These are phyloP conservation scores for Scheffersomyces amazonensis DNA, from an alignment of 805 yeast species.

Conservation along the genomic window DNA sequence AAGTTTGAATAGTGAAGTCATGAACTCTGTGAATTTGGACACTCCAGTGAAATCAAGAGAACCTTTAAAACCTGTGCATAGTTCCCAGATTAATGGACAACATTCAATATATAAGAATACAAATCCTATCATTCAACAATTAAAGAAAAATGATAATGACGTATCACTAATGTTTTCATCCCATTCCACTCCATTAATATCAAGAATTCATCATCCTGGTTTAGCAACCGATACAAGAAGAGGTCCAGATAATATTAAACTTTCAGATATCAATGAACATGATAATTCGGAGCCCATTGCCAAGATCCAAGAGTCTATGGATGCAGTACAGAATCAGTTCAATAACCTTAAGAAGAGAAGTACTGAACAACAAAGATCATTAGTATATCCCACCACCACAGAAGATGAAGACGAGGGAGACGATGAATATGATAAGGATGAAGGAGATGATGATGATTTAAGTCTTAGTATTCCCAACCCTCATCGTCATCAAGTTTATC, in stretches of 20 bases:
- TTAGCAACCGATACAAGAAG: too few relatives aligned
- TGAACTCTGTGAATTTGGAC: too few relatives aligned
- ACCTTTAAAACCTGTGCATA: too few relatives aligned
- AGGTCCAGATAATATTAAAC: background rate
- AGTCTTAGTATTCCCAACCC: constrained; percentile 1
- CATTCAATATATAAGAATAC: too few relatives aligned
- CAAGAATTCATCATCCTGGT: constrained; percentile 1
- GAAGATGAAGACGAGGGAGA: constrained; percentile 3
- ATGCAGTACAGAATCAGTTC: background rate
- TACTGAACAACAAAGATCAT: background rate
- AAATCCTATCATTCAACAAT: too few relatives aligned
- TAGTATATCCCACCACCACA: background rate
- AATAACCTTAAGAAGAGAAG: background rate
- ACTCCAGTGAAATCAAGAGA: too few relatives aligned
- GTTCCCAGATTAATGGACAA: too few relatives aligned
- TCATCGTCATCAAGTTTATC: too few relatives aligned
- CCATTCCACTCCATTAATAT: constrained; percentile 22
- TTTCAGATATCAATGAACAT: background rate
- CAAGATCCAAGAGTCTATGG: background rate
- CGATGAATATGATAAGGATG: too few relatives aligned
- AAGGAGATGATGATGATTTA: background rate
- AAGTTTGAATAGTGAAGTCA: too few relatives aligned
- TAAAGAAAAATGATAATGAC: background rate
- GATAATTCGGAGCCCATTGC: background rate
- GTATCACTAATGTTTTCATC: constrained; percentile 13